These are phyloP conservation scores for Adansonia gregorii DNA, from an alignment of 441 rosid species.

Conservation along the genomic window DNA sequence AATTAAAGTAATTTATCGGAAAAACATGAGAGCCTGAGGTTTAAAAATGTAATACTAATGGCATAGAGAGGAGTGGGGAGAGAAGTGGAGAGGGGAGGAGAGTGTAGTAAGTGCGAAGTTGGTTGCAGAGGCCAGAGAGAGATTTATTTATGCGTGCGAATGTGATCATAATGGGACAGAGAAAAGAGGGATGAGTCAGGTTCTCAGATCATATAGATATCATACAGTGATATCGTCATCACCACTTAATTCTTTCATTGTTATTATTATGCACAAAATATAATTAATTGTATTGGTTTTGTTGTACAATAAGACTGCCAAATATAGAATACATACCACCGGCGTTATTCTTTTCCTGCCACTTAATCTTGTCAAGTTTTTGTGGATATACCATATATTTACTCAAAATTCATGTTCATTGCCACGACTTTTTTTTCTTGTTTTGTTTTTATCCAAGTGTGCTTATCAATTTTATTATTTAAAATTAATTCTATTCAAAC, in stretches of 20 bases:
- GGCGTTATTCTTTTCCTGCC: neutral
- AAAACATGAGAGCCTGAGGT: constrained; percentile 23
- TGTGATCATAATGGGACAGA: constrained; percentile 45
- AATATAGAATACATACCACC: neutral
- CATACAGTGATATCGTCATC: constrained; percentile 28
- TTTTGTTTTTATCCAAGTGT: too few relatives aligned
- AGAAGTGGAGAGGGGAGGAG: neutral
- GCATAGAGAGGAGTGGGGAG: neutral
- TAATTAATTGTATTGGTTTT: neutral
- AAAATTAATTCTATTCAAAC: too few relatives aligned
- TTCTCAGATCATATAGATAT: constrained; percentile 22
- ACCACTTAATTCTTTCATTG: neutral
- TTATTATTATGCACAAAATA: neutral
- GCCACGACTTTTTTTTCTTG: too few relatives aligned
- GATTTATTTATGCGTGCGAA: constrained; percentile 68
- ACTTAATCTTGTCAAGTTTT: neutral
- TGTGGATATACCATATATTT: neutral
- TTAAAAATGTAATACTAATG: neutral
- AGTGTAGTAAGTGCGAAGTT: constrained; percentile 36
- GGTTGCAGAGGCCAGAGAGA: constrained; percentile 40
- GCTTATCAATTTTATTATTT: too few relatives aligned
- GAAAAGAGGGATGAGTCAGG: constrained; percentile 29
- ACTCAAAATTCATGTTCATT: too few relatives aligned
- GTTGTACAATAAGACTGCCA: constrained; percentile 7
- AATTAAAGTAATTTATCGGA: constrained; percentile 23